Percentiles rank a stretch among this genome's conserved stretches.
These are phyloP conservation scores for Cordyceps militaris DNA, from an alignment of 2,329 filamentous ascomycete species.

Conservation along the genomic window DNA sequence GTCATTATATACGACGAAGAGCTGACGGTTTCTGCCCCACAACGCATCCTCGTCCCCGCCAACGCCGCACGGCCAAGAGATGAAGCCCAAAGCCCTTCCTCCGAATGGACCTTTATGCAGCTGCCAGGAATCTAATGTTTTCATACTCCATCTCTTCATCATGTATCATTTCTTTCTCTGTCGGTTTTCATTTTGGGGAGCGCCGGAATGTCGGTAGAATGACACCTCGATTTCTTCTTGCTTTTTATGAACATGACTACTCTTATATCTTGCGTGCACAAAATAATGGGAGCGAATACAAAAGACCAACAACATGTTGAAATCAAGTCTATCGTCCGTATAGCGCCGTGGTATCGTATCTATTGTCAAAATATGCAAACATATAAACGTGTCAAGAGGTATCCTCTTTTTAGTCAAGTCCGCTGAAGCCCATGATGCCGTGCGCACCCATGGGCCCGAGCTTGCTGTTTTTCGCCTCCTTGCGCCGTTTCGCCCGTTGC, in stretches of 20 bases:
- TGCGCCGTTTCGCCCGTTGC: constrained; percentile 39
- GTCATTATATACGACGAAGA: constrained; percentile 34
- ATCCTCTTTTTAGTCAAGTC: constrained; percentile 30
- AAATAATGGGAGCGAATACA: neutral
- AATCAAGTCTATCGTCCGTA: neutral
- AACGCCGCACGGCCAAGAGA: constrained; percentile 15
- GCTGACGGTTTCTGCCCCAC: constrained; percentile 24
- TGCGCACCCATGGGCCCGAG: constrained; percentile 45
- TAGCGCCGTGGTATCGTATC: constrained; percentile 3
- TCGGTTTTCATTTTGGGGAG: neutral
- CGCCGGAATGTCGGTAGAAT: neutral
- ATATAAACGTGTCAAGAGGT: neutral
- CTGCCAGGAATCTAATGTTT: constrained; percentile 27
- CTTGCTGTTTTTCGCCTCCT: constrained; percentile 34
- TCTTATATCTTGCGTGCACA: neutral
- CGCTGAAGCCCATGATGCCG: constrained; percentile 44
- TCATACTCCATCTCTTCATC: neutral
- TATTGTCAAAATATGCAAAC: neutral
- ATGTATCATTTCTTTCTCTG: neutral
- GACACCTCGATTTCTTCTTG: neutral
- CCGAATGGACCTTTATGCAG: constrained; percentile 29
- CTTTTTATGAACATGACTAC: neutral
- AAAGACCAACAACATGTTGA: neutral
- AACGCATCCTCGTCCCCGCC: constrained; percentile 24
- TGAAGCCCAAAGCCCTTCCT: constrained; percentile 17